These are phyloP conservation scores for Discostella stelligeroides DNA, from an alignment of 108 stramenopile species.

Conservation along the genomic window DNA sequence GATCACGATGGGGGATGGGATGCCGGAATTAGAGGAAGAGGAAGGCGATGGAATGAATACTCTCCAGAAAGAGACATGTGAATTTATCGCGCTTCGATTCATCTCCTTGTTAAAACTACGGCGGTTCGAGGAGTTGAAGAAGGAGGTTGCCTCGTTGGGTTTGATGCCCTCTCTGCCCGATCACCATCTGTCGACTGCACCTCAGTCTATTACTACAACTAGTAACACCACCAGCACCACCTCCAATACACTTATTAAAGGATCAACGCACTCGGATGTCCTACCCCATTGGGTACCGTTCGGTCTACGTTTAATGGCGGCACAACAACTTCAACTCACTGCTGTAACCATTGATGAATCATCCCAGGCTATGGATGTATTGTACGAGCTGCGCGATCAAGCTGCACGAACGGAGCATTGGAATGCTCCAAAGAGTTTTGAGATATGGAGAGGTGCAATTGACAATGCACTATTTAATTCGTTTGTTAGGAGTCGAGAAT, in stretches of 20 bases:
- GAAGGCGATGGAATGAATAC: background rate
- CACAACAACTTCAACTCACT: slow-evolving; percentile 58
- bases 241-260: slow-evolving; percentile 28
- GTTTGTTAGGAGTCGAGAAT: slow-evolving; percentile 64
- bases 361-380: slow-evolving; percentile 49
- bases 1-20: too few species aligned
- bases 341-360: slow-evolving; percentile 17
- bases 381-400: slow-evolving; percentile 57
- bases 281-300: slow-evolving; percentile 43
- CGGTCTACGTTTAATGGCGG: slow-evolving; percentile 60
- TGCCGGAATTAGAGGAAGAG: slow-evolving; percentile 4
- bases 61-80: slow-evolving; percentile 55
- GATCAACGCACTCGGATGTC: slow-evolving; percentile 18
- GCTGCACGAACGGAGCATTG: slow-evolving; percentile 33
- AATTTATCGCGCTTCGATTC: slow-evolving; percentile 71
- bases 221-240: background rate
- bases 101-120: slow-evolving; percentile 66
- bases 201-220: background rate
- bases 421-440: slow-evolving; percentile 31
- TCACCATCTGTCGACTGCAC: background rate
- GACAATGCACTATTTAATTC: slow-evolving; percentile 70
- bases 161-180: slow-evolving; percentile 31
- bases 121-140: slow-evolving; percentile 59
- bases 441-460: slow-evolving; percentile 46
- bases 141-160: slow-evolving; percentile 63